Evolutionary conservation across 345 rosid genomes (phyloP), one percentile per base, ranked within the genome.

Genomic region (Sapria himalayana): DNA sequence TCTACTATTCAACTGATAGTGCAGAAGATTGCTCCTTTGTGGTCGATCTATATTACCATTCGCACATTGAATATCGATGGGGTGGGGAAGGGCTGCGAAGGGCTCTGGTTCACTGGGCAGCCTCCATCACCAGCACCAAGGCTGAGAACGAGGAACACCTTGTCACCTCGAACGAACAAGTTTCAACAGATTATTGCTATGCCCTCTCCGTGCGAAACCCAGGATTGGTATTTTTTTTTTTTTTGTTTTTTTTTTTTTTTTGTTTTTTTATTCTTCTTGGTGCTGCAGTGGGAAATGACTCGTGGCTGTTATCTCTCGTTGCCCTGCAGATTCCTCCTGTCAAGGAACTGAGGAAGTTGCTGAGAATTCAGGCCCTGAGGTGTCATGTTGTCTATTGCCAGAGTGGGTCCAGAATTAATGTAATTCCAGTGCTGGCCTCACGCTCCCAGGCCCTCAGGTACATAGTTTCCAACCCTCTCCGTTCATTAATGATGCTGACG

Each of bases 1-100:
- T 91, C 37, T 81, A 67, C 60, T 91, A 91, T 55, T 72, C 95
- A 45, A 64, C 81, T 4, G 59, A 58, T 45, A 74, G 55, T 55
- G 35, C 73, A 15, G 86, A 77, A 41, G 89, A 68, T 33, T 68
- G 65, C 49, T 76, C 85, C 9, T 84, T 74, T 22, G 86, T 75
- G 39, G 54, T 73, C 19, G 86, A 91, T 71, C 78, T 84, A 35
- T 77, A 91, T 65, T 91, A 91, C 61, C 96, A 91, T 39, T 91
- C 98, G 1, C 99, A 91, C 52, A 64, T 77, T 16, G 95, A 91
- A 42, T 80, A 91, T 41, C 79, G 92, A n/a, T 91, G 99, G 99
- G 99, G 99, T 49, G 99, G 93, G 52, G 99, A 86, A 70, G 96
- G 94, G 22, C 43, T 91, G 45, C 77, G 96, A 63, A 91, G 80